Percentiles rank a stretch among this genome's conserved stretches.
Conservation (phyloP, 2,329 filamentous ascomycete genomes). For the Colletotrichum agaves region DNA sequence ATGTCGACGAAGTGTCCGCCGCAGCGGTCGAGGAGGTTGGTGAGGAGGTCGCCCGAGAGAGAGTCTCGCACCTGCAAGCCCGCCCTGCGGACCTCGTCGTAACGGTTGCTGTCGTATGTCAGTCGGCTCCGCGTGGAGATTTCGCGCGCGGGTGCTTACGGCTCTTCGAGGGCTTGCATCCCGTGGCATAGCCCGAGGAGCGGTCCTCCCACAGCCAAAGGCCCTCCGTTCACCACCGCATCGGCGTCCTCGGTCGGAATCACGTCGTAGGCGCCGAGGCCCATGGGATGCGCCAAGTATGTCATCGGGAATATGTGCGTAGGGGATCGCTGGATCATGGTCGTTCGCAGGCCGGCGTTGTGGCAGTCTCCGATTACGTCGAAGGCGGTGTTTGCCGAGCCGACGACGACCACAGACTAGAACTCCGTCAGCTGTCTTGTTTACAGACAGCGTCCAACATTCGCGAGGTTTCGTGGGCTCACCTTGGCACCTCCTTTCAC, state of each 20-base stretch:
- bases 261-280: conserved; percentile 46
- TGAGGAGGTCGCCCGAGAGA: conserved; percentile 24
- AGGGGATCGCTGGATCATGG: conserved; percentile 49
- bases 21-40: conserved; percentile 44
- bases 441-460: too few species aligned
- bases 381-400: conserved; percentile 56
- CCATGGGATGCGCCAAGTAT: conserved; percentile 42
- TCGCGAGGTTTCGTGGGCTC: neutral
- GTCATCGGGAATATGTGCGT: conserved; percentile 49
- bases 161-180: conserved; percentile 21
- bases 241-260: conserved; percentile 41
- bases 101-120: conserved; percentile 21
- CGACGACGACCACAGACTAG: conserved; percentile 47
- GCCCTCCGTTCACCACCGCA: conserved; percentile 18
- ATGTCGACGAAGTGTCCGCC: conserved; percentile 52
- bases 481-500: conserved; percentile 40
- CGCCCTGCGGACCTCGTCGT: conserved; percentile 1
- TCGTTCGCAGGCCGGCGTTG: conserved; percentile 44
- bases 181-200: conserved; percentile 17
- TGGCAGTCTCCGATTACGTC: conserved; percentile 51
- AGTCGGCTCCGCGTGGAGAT: neutral
- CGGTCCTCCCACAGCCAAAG: conserved; percentile 26
- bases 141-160: conserved; percentile 29
- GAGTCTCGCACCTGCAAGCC: conserved; percentile 32
- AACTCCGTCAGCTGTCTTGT: neutral